Base-by-base conservation (phyloP, 371 early-diverging fungal genomes). In the Syncephalis plumigaleata region DNA sequence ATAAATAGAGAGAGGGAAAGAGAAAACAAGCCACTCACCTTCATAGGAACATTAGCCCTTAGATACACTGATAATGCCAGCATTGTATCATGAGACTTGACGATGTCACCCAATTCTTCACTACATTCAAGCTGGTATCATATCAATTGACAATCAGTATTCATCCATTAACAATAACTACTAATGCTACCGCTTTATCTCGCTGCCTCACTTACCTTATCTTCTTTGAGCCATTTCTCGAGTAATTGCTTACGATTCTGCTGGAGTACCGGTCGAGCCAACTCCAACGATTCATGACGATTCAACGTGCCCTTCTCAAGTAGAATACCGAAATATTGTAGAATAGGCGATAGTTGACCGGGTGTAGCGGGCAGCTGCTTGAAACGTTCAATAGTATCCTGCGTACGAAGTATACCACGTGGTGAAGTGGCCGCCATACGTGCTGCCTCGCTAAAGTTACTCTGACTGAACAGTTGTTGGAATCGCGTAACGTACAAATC, bases 201-300 rank as follows among this genome's bases (percentile, higher is more conserved):
- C n/a, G n/a, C n/a, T n/a, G n/a, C n/a, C n/a, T 11, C 11, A 31
- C 4, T 31, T 31, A 31, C 31, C 50, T 96, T 96, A 59, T 97
- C 93, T 59, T 95, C 95, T 67, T 95, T 94, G 47, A 97, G 73
- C 96, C 96, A 97, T 59, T 92, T 96, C 54, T 97, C 94, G 13
- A 97, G 65, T 47, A 97, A 62, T 51, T 90, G 83, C 58, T 92
- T 91, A 49, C 91, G 81, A 46, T 86, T 86, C 57, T 93, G 92
- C 16, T 72, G 73, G 23, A 96, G 67, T 5, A 96, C 91, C 2
- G 93, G 95, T 39, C 80, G 75, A 39, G 93, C 89, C 25, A 97
- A 76, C 59, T 94, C 94, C 21, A 96, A 62, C 2, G 93, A 87
- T 67, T 97, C 98, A 58, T 77, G 72, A 57, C 84, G 80, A 75